Base-by-base conservation (phyloP, 768 basidiomycete species). In the Kwoniella sp. region DNA sequence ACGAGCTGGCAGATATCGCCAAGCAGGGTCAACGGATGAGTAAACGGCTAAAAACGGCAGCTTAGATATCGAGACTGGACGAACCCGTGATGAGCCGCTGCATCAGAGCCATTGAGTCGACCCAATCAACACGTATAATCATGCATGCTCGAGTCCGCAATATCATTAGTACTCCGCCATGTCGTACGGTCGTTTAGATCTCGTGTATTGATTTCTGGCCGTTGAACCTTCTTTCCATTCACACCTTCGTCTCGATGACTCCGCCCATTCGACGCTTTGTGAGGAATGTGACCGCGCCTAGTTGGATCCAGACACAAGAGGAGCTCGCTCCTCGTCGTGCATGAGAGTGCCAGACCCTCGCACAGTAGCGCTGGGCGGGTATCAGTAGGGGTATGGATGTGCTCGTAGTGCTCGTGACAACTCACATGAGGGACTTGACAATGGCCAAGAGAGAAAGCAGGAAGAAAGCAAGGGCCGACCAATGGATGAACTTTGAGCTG, bases 391-490 rank as follows among this genome's bases (percentile, higher is more conserved):
- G 36, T 7, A n/a, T 7, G 20, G 36, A 37, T 8, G 7, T n/a
- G n/a, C n/a, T n/a, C n/a, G 15, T 28, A 8, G 36, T 17, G 7
- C 9, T 10, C 8, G 4, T 23, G 12, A 31, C 40, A 33, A 54
- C 65, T 58, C 39, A 69, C 63, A 78, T 81, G 3, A 81, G 74
- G 31, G 86, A 85, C 78, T 92, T 90, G 73, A 83, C 64, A 54
- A 96, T 86, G 78, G 87, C 89, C 56, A 93, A 74, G 58, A 89
- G 79, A 25, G 88, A 83, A 48, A 98, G 77, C 70, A 93, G 82
- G 71, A 90, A 82, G 66, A 89, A 90, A 3, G 75, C 88, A 49
- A 96, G 81, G 11, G 91, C 82, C 32, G 81, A 79, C 90, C 90
- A 98, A 76, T 92, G 90, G 61, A 96, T 83, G 77, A 96, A 92